Base-by-base conservation (phyloP, 73 alveolate species). In the Paramecium primaurelia region DNA sequence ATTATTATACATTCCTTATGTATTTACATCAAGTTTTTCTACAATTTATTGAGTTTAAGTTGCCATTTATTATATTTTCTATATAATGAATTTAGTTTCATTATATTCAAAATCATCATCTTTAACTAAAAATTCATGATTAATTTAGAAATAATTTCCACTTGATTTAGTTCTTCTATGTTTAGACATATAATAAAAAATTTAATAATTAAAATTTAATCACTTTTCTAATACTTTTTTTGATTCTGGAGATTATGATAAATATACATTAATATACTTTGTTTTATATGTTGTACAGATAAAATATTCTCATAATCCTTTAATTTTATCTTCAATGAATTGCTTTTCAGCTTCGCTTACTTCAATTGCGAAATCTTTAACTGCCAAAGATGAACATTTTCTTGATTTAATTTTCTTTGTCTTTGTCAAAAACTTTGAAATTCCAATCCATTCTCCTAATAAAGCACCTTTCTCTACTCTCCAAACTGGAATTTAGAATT, bases 391-490 rank as follows among this genome's bases (percentile, higher is more conserved):
- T 44, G 91, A 80, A 64, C 91, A 80, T 16, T 80, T 80, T 80
- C 91, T 42, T 44, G 91, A 80, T 18, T 80, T 80, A 58, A 80
- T 49, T 47, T 80, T 80, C 91, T 80, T 80, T 32, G 91, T 44
- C 34, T 80, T 80, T 6, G 71, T 44, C 77, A 80, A 80, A 47
- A 45, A 80, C 58, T 80, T 80, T 44, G 91, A 80, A n/a, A 80
- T 80, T 25, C 91, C 91, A 44, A 80, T 80, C 91, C 91, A 80
- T 45, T 80, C 91, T 25, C 91, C 91, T 11, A 80, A 36, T 26
- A 80, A 45, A 26, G 71, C 91, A 45, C 91, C 91, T 20, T 80
- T 44, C 16, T 80, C 91, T 22, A 80, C 58, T 64, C 58, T 80
- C 91, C 91, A 80, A 45, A 80, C 91, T 8, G 91, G 91, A 47